Evolutionary conservation across 208 protist genomes (phyloP).

Genomic region (Vickermania spadyakhi): DNA sequence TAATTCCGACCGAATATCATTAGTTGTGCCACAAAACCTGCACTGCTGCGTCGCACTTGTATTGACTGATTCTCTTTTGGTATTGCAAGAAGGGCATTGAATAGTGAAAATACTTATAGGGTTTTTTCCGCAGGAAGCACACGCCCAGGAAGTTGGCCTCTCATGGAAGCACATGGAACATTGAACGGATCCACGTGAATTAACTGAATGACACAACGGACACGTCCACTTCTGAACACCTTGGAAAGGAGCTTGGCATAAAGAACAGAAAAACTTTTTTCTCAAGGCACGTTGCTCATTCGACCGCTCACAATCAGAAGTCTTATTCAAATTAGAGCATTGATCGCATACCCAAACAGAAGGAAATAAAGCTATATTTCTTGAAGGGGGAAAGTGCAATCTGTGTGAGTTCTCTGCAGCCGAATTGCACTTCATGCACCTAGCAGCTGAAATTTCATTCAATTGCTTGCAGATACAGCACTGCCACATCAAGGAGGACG

Average conservation of each 20-base stretch:
- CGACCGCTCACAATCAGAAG: too few relatives aligned
- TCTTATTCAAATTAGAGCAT: conserved; percentile 22
- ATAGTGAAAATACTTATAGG: conserved; percentile 34
- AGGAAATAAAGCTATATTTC: conserved; percentile 62
- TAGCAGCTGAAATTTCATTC: conserved; percentile 27
- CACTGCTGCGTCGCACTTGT: conserved; percentile 37
- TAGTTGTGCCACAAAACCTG: conserved; percentile 27
- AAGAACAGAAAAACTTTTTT: conserved; percentile 47
- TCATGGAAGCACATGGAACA: conserved; percentile 52
- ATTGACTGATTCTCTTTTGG: conserved; percentile 14
- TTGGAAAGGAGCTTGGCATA: conserved; percentile 34
- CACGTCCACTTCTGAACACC: conserved; percentile 70
- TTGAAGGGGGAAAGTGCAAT: conserved; percentile 27
- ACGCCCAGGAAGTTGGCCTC: conserved; percentile 46
- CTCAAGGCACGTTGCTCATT: conserved; percentile 1
- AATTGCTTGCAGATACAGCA: conserved; percentile 43
- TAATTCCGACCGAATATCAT: conserved; percentile 77
- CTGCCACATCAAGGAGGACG: conserved; percentile 73
- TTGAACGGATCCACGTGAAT: conserved; percentile 39
- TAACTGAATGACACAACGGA: conserved; percentile 43
- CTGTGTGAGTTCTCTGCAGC: conserved; percentile 29
- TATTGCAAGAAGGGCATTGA: conserved; percentile 30
- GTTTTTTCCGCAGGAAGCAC: conserved; percentile 21
- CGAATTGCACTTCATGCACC: conserved; percentile 36
- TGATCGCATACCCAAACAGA: conserved; percentile 38